Percentiles rank a stretch among this genome's conserved stretches.
These are phyloP conservation scores for Odonthalia washingtoniensis DNA, from an alignment of 31 red algal species.

Conservation along the genomic window DNA sequence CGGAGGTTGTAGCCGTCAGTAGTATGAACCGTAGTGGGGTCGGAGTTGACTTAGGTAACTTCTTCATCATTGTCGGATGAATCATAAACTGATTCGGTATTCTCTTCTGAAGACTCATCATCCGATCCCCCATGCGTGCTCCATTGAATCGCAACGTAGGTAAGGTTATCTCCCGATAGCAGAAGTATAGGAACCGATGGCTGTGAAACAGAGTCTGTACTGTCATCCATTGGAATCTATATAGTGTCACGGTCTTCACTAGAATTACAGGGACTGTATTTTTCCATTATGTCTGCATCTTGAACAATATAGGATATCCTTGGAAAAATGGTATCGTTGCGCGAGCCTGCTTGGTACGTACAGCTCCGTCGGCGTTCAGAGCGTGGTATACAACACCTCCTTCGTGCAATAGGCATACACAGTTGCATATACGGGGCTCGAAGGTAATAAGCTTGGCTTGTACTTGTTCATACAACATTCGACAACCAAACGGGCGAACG, in stretches of 20 bases:
- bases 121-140: no score
- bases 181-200: not conserved
- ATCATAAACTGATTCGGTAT: no score
- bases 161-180: no score
- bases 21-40: no score
- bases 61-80: no score
- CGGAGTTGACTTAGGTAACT: no score
- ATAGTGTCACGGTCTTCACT: no score
- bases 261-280: no score
- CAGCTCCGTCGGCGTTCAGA: not conserved
- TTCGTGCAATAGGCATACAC: not conserved
- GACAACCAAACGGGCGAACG: conserved; percentile 25
- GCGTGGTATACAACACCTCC: not conserved
- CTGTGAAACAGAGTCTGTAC: not conserved
- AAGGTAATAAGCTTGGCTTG: not conserved
- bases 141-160: no score
- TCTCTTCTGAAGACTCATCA: no score
- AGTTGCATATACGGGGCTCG: not conserved
- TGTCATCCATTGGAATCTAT: not conserved
- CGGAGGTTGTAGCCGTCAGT: not conserved
- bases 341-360: conserved; percentile 4
- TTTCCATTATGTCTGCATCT: no score
- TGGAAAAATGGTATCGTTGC: conserved; percentile 1
- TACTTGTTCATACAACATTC: not conserved
- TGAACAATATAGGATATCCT: not conserved